Percentiles rank a stretch among this genome's conserved stretches.
These are phyloP conservation scores for Thalassiosira gravida DNA, from an alignment of 352 stramenopile species.

Conservation along the genomic window DNA sequence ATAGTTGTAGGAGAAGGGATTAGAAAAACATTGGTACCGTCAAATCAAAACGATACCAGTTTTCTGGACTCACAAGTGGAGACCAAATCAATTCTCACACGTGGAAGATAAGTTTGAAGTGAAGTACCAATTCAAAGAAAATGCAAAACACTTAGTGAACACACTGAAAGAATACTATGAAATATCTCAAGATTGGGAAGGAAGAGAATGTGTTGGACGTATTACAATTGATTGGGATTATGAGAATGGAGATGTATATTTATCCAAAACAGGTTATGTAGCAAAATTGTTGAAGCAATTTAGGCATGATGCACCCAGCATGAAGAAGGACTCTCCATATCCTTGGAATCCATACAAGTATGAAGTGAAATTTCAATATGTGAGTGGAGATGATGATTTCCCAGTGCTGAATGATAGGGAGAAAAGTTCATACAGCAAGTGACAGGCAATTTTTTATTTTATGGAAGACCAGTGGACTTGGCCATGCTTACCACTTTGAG, in stretches of 20 bases:
- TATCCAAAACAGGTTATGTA: too few relatives aligned
- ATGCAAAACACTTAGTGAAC: background rate
- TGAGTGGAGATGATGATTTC: too few relatives aligned
- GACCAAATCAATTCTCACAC: conserved; percentile 28
- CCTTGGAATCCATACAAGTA: too few relatives aligned
- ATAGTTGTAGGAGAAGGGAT: conserved; percentile 7
- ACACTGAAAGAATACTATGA: background rate
- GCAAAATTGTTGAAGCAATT: too few relatives aligned
- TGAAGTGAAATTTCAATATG: too few relatives aligned
- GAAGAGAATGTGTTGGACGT: background rate
- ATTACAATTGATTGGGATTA: background rate
- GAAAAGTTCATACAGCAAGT: conserved; percentile 28
- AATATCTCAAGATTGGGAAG: background rate
- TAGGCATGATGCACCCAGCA: too few relatives aligned
- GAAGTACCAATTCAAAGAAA: background rate
- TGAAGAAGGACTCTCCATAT: too few relatives aligned
- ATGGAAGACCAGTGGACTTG: conserved; percentile 11
- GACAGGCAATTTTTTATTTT: conserved; percentile 9
- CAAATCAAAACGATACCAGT: conserved; percentile 22
- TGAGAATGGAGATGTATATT: too few relatives aligned
- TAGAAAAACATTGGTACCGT: conserved; percentile 28
- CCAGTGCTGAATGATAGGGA: too few relatives aligned
- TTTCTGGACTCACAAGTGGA: conserved; percentile 30
- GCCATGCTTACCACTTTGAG: conserved; percentile 13
- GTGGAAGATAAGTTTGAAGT: conserved; percentile 54